phyloP scores from a whole-genome alignment of 179 eudicot species.

The Pouteria campechiana region DNA sequence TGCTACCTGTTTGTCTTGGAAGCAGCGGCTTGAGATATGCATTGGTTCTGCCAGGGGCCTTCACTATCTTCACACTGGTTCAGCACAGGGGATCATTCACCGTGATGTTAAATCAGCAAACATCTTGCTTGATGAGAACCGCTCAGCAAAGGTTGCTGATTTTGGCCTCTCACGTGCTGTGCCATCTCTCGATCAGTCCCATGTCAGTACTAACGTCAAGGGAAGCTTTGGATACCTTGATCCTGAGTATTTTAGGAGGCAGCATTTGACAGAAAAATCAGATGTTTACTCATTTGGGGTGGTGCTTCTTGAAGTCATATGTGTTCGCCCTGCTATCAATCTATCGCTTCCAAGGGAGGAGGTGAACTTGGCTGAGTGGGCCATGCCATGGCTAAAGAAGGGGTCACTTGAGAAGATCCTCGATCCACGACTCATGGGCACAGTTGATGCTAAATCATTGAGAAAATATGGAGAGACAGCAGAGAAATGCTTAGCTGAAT shows the following conservation, averaged over 20 bases:
- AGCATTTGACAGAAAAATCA: constrained; percentile 73
- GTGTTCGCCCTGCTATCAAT: constrained; percentile 77
- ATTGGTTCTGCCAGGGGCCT: constrained; percentile 83
- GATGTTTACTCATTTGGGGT: constrained; percentile 90
- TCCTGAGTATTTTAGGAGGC: constrained; percentile 77
- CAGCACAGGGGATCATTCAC: constrained; percentile 76
- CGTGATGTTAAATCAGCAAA: constrained; percentile 81
- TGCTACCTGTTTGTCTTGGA: constrained; percentile 54
- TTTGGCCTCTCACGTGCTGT: constrained; percentile 77
- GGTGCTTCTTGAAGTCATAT: constrained; percentile 66
- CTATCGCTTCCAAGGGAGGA: constrained; percentile 59
- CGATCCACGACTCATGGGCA: constrained; percentile 36
- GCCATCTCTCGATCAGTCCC: constrained; percentile 67
- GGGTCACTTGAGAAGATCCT: constrained; percentile 48
- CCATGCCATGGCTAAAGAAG: constrained; percentile 44
- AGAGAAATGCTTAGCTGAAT: constrained; percentile 73
- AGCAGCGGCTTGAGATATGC: constrained; percentile 77
- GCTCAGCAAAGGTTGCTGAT: constrained; percentile 77
- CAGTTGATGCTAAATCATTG: constrained; percentile 38
- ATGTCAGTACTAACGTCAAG: constrained; percentile 83
- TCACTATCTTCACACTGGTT: constrained; percentile 85
- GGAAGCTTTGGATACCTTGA: constrained; percentile 87
- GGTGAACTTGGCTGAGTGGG: constrained; percentile 81
- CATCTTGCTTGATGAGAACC: constrained; percentile 62
- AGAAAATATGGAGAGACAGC: constrained; percentile 72